A percentile compares a stretch with the other conserved stretches of the same genome.
These are phyloP conservation scores for Murraya koenigii DNA, from an alignment of 345 rosid species.

Conservation along the genomic window DNA sequence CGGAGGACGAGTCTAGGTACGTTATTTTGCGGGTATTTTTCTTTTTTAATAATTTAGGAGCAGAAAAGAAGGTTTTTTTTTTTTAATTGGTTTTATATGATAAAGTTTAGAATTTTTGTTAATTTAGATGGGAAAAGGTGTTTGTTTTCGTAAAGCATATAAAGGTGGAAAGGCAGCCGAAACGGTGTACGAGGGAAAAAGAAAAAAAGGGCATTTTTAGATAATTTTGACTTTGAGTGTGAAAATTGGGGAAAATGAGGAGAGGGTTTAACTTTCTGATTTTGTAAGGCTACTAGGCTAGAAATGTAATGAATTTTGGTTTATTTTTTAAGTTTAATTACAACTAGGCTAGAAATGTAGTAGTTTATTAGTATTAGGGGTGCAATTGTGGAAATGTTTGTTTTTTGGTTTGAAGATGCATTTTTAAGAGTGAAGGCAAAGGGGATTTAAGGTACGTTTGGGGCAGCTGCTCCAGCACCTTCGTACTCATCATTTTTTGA, in stretches of 20 bases:
- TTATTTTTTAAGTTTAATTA: too few relatives aligned
- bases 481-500: too few relatives aligned
- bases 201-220: background rate
- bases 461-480: too few relatives aligned
- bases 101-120: background rate
- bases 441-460: too few relatives aligned
- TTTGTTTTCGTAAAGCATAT: background rate
- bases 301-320: background rate
- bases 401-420: background rate
- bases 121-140: background rate
- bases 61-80: too few relatives aligned
- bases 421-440: background rate
- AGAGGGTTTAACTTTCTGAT: background rate
- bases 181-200: background rate
- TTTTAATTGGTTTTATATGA: too few relatives aligned
- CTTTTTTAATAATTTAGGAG: background rate
- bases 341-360: background rate
- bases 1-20: constrained; percentile 14
- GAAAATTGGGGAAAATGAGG: background rate
- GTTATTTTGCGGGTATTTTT: background rate
- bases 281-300: background rate
- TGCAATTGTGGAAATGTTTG: background rate
- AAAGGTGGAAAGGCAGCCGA: background rate
- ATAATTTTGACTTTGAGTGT: background rate
- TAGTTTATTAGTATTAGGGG: background rate